Conservation (phyloP, 257 asterid genomes). For the Thymus mandschuricus region DNA sequence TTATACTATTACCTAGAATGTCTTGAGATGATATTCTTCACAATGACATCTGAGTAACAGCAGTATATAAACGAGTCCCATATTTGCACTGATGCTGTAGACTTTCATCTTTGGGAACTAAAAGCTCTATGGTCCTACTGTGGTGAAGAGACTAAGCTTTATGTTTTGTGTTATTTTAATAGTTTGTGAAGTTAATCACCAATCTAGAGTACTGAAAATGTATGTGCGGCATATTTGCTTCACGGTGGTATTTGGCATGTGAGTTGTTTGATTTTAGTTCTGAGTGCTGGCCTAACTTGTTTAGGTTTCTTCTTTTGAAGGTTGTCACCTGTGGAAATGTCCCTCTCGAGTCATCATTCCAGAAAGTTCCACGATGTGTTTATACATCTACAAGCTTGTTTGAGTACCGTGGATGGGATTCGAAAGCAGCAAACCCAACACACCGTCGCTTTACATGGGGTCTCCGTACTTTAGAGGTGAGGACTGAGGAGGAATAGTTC, state of each 20-base stretch:
- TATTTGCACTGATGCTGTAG: slow-evolving; percentile 7
- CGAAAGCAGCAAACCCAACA: slow-evolving; percentile 63
- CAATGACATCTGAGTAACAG: background rate
- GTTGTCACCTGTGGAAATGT: slow-evolving; percentile 79
- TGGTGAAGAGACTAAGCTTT: background rate
- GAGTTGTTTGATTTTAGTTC: slow-evolving; percentile 6
- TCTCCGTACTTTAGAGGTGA: slow-evolving; percentile 66
- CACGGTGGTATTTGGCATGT: background rate
- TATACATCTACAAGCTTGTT: slow-evolving; percentile 68
- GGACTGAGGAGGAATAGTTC: slow-evolving; percentile 29
- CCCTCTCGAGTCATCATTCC: slow-evolving; percentile 80
- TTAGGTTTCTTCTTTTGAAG: slow-evolving; percentile 35
- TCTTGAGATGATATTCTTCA: background rate
- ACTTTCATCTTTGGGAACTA: background rate
- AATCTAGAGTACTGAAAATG: background rate
- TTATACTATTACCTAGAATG: background rate
- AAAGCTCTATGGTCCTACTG: background rate
- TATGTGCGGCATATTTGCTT: background rate
- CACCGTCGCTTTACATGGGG: slow-evolving; percentile 80
- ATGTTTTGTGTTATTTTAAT: background rate
- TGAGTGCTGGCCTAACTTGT: slow-evolving; percentile 23
- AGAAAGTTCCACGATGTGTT: slow-evolving; percentile 70
- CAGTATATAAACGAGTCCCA: background rate
- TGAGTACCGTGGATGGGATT: slow-evolving; percentile 78
- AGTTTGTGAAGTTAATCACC: background rate